phyloP scores from a whole-genome alignment of 2,329 filamentous ascomycete species.

The Hypoxylon sp. region DNA sequence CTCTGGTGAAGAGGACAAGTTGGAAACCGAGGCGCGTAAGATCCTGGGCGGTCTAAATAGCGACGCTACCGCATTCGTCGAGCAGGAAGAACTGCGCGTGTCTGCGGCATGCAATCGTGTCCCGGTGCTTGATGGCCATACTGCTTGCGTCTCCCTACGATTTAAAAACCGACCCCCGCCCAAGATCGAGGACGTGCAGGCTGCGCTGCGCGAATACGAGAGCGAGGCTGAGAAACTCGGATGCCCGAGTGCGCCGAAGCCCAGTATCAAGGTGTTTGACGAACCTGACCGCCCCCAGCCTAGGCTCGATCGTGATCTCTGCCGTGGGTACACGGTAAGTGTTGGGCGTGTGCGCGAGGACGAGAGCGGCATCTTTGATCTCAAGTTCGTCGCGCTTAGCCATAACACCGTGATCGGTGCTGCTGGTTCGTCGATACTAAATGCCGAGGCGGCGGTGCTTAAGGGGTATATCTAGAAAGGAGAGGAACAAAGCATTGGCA shows the following conservation, averaged over 20 bases:
- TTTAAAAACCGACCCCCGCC: slow-evolving; percentile 83
- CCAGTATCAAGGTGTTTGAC: slow-evolving; percentile 88
- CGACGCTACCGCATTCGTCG: slow-evolving; percentile 78
- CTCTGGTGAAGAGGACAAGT: slow-evolving; percentile 92
- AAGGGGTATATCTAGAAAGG: slow-evolving; percentile 79
- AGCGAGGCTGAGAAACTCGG: slow-evolving; percentile 85
- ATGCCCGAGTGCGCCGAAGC: slow-evolving; percentile 85
- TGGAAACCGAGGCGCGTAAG: slow-evolving; percentile 94
- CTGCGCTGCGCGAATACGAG: slow-evolving; percentile 82
- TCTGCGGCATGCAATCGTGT: slow-evolving; percentile 93
- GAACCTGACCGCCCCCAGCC: slow-evolving; percentile 92
- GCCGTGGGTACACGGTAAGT: slow-evolving; percentile 88
- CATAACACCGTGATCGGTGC: slow-evolving; percentile 93
- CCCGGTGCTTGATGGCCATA: slow-evolving; percentile 94
- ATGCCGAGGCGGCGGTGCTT: slow-evolving; percentile 90
- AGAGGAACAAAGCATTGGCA: slow-evolving; percentile 8
- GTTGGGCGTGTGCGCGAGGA: slow-evolving; percentile 90
- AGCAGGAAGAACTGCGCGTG: slow-evolving; percentile 79
- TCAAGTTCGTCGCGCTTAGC: slow-evolving; percentile 93
- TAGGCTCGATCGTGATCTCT: slow-evolving; percentile 85
- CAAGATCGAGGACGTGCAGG: slow-evolving; percentile 78
- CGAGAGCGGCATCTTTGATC: slow-evolving; percentile 88
- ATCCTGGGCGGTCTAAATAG: slow-evolving; percentile 83
- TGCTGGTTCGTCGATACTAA: slow-evolving; percentile 94
- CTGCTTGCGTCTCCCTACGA: slow-evolving; percentile 88